phyloP scores from a whole-genome alignment of 2,329 filamentous ascomycete genomes.

The Clarireedia sp. region DNA sequence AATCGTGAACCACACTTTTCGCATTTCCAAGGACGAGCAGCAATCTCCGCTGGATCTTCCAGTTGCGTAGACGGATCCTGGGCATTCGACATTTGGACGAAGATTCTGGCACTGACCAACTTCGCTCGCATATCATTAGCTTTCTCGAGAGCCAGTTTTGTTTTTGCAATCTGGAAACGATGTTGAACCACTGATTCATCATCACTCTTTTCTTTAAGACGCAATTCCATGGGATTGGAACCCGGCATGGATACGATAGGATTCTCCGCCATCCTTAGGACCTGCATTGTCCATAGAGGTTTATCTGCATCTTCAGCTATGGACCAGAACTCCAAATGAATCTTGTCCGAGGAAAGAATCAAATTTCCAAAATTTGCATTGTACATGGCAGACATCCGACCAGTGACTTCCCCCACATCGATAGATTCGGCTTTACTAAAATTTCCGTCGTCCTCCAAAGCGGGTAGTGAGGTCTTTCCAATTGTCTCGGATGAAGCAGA shows the following conservation, averaged over 20 bases:
- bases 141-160: conserved; percentile 10
- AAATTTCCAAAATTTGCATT: conserved; percentile 22
- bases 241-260: conserved; percentile 23
- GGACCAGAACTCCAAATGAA: conserved; percentile 18
- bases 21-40: conserved; percentile 25
- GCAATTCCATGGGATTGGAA: conserved; percentile 28
- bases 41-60: conserved; percentile 14
- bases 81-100: conserved; percentile 13
- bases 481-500: neutral
- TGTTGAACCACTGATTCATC: conserved; percentile 13
- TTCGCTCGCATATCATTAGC: conserved; percentile 24
- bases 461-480: neutral
- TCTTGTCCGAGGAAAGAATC: conserved; percentile 21
- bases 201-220: conserved; percentile 14
- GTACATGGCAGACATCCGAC: conserved; percentile 19
- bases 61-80: neutral
- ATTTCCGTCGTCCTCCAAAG: neutral
- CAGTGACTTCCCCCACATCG: conserved; percentile 10
- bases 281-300: conserved; percentile 14
- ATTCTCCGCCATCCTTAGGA: conserved; percentile 18
- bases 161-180: conserved; percentile 21
- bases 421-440: conserved; percentile 13
- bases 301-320: conserved; percentile 8
- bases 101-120: conserved; percentile 21
- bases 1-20: conserved; percentile 24